Evolutionary conservation across 1,284 basidiomycete genomes (phyloP), one percentile per base, ranked within the genome.

Genomic region (Apiotrichum gamsii): DNA sequence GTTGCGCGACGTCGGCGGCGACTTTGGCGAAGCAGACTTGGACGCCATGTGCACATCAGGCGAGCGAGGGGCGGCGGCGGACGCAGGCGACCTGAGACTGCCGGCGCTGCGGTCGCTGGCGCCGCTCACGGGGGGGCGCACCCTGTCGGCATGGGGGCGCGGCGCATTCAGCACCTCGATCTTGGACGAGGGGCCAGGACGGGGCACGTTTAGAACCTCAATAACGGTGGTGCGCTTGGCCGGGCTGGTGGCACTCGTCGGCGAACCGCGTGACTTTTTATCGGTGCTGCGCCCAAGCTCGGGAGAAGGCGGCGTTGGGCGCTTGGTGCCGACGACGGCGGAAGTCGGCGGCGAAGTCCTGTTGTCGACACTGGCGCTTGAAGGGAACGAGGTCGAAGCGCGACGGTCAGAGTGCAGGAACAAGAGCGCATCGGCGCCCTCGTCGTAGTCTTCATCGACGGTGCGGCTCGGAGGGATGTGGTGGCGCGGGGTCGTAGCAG

Each of bases 361-460:
- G 10, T 42, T 31, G 8, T 6, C 31, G 13, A 52, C 44, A 41
- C 52, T 35, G 36, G 43, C 41, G 59, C 45, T 11, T 6, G 51
- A 36, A 3, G 51, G 42, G 25, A 28, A 28, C 25, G 25, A 28
- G 6, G 25, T 28, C 25, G 25, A 28, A 28, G 47, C 38, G 4
- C 52, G 44, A 30, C 64, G 61, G 48, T 70, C 66, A 4, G 67
- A 62, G 39, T 67, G 64, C n/a, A 72, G 55, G 15, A 61, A 57
- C 69, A 73, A 70, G 16, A 73, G 56, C 29, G 71, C 71, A 45
- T 72, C 70, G 16, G 62, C 67, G 13, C 69, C 67, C 54, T 72
- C 71, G 54, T 73, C 71, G 45, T 73, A 73, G 41, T 73, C 71
- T 72, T 72, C 70, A 48, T 72, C 69, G 3, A 72, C 60, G 3